Conservation (phyloP, 805 yeast genomes). For the Saturnispora saitoi region DNA sequence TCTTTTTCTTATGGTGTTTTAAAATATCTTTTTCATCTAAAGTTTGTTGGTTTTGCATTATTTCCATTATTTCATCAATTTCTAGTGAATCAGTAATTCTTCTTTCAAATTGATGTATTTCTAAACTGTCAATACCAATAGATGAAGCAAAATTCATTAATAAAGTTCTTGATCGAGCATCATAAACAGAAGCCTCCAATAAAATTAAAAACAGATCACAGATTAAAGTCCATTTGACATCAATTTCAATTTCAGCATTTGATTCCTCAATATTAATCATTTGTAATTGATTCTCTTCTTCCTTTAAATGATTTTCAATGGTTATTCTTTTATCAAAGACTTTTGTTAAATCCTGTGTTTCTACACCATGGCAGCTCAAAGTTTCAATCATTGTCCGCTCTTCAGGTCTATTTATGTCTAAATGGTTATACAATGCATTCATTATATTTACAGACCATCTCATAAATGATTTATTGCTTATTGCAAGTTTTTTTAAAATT, state of each 20-base stretch:
- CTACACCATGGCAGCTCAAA: conserved; percentile 75
- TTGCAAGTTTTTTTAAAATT: conserved; percentile 51
- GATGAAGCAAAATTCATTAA: conserved; percentile 57
- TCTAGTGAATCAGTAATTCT: conserved; percentile 86
- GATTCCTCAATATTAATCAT: conserved; percentile 20
- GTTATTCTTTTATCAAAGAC: conserved; percentile 36
- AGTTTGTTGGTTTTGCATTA: conserved; percentile 36
- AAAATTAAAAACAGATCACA: conserved; percentile 83
- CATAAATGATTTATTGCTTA: conserved; percentile 69
- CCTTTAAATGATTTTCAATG: conserved; percentile 42
- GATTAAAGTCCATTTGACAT: conserved; percentile 85
- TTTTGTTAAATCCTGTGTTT: conserved; percentile 61
- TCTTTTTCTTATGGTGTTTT: conserved; percentile 59
- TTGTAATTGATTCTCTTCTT: conserved; percentile 13
- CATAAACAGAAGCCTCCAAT: conserved; percentile 78
- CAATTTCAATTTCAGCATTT: conserved; percentile 44
- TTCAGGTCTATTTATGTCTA: conserved; percentile 57
- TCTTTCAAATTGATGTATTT: conserved; percentile 81
- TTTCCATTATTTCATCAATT: conserved; percentile 45
- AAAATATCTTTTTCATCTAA: conserved; percentile 69
- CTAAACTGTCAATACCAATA: conserved; percentile 52
- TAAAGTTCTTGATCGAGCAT: conserved; percentile 80
- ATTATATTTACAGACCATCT: conserved; percentile 75
- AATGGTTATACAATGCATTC: conserved; percentile 66
- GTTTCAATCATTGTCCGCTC: conserved; percentile 85